Percentiles rank a stretch among this genome's conserved stretches.
Evolutionary conservation across 1,284 basidiomycete genomes (phyloP).

Genomic region (Pholiota adiposa): DNA sequence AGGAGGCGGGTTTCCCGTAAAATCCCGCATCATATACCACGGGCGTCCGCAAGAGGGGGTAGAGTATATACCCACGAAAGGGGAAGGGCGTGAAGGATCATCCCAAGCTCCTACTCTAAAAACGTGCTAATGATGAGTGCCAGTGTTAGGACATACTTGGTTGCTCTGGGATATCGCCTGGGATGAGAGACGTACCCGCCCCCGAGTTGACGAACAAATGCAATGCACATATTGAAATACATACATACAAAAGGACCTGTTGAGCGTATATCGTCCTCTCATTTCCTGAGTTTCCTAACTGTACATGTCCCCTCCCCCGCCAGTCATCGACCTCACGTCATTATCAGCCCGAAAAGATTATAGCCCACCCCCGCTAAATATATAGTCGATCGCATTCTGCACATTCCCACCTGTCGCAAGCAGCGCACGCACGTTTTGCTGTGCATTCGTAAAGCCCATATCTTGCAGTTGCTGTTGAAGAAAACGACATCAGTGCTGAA

Average conservation of each 20-base stretch:
- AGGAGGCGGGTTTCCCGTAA: slow-evolving; percentile 80
- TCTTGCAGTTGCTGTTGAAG: slow-evolving; percentile 77
- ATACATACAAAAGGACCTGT: too few relatives aligned
- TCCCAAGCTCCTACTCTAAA: too few relatives aligned
- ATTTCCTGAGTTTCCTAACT: too few relatives aligned
- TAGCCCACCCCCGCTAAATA: slow-evolving; percentile 77
- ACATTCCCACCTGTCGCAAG: slow-evolving; percentile 90
- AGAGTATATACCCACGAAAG: background rate
- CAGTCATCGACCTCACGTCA: background rate
- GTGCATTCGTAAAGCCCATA: slow-evolving; percentile 85
- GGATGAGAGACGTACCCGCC: too few relatives aligned
- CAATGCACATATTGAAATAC: too few relatives aligned
- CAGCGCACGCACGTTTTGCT: slow-evolving; percentile 88
- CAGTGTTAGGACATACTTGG: too few relatives aligned
- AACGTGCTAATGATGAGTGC: too few relatives aligned
- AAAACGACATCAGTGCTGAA: background rate
- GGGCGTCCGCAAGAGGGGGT: background rate
- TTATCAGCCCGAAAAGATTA: slow-evolving; percentile 28
- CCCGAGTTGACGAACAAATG: background rate
- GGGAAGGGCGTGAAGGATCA: background rate
- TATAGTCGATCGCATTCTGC: slow-evolving; percentile 89
- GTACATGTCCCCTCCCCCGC: too few relatives aligned
- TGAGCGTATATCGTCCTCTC: too few relatives aligned
- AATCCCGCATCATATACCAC: background rate
- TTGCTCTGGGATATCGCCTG: too few relatives aligned